Evolutionary conservation across 139 green algal species (phyloP), one percentile per base, ranked within the genome.

Genomic region (Ostreobium quekettii): DNA sequence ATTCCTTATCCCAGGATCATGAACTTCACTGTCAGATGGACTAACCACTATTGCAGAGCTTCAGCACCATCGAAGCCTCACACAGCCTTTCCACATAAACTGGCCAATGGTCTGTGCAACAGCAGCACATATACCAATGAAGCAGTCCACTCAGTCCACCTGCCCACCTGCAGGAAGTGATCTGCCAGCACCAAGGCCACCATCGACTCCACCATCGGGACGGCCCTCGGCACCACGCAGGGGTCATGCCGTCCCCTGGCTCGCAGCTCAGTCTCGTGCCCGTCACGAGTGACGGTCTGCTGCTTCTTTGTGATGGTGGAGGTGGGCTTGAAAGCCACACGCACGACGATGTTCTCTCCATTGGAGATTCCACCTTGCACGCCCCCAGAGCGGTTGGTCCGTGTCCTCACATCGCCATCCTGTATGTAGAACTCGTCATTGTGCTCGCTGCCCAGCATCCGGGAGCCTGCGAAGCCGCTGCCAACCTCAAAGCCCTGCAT

Each of bases 141-240:
- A n/a, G n/a, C n/a, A n/a, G n/a, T n/a, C 4, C 1, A 0, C 22
- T 1, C n/a, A n/a, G n/a, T n/a, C n/a, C n/a, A n/a, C n/a, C n/a
- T n/a, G n/a, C 26, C n/a, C 70, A 77, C 65, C 77, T 78, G 77
- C 78, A 98, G 73, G 69, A 99, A 82, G 72, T 98, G 93, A 79
- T 99, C 94, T 1, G 85, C 92, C 36, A 99, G 85, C 39, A 96
- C 89, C 31, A 98, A 72, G 3, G 94, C 94, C 32, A 97, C 94
- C 93, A 98, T 98, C 48, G 76, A 70, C 80, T 99, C 94, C n/a
- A 98, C 94, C 92, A 99, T 98, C 28, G 93, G 93, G 22, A 97
- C 93, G 2, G 94, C 94, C 28, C 89, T 79, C 1, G 94, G 94
- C 33, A 99, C 93, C 11, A 99, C 94, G 74, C 94, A 99, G 0